A percentile compares a stretch with the other conserved stretches of the same genome.
These are phyloP conservation scores for Persicaria maculosa DNA, from an alignment of 148 eudicot genomes.

Conservation along the genomic window DNA sequence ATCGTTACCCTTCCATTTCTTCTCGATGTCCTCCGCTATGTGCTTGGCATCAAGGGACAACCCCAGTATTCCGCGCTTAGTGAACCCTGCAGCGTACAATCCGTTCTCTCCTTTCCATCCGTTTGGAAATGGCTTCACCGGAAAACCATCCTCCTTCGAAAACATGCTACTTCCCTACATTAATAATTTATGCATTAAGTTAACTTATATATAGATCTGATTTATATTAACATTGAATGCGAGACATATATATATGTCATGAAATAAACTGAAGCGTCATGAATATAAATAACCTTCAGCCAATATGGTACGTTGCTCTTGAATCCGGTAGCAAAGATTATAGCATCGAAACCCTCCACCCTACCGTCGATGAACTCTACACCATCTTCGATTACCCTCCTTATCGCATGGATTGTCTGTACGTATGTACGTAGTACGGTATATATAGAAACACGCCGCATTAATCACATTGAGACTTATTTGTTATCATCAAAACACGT, in stretches of 20 bases:
- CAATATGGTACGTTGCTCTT: conserved; percentile 70
- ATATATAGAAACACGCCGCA: background rate
- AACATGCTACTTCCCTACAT: conserved; percentile 41
- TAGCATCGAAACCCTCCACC: conserved; percentile 46
- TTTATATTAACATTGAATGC: background rate
- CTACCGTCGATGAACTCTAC: conserved; percentile 56
- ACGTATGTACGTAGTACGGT: no score
- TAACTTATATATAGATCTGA: background rate
- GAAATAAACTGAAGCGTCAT: no score
- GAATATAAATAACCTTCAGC: conserved; percentile 43
- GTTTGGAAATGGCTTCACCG: conserved; percentile 51
- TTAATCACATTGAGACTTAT: background rate
- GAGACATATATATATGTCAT: background rate
- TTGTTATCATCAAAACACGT: background rate
- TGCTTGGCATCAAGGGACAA: conserved; percentile 51
- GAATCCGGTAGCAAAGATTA: conserved; percentile 66
- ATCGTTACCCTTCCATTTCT: conserved; percentile 28
- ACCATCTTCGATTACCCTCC: conserved; percentile 30
- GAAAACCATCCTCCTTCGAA: conserved; percentile 53
- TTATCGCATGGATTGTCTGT: conserved; percentile 51
- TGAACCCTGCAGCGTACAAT: conserved; percentile 61
- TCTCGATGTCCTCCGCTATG: conserved; percentile 54
- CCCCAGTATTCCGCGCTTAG: conserved; percentile 63
- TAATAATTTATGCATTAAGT: background rate
- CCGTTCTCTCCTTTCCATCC: conserved; percentile 86